These are phyloP conservation scores for Priceomyces carsonii DNA, from an alignment of 805 yeast genomes.

Conservation along the genomic window DNA sequence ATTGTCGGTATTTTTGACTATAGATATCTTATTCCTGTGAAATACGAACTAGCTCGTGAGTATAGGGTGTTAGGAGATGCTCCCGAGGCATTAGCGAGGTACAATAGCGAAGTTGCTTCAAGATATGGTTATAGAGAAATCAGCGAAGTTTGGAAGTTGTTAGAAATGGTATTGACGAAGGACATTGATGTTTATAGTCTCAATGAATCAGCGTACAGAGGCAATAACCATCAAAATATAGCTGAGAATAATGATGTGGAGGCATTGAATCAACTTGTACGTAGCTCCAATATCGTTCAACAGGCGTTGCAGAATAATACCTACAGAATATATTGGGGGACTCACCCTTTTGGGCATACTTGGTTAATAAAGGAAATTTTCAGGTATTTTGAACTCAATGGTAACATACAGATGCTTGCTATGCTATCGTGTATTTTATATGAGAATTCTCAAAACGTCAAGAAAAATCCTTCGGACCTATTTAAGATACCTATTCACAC, in stretches of 20 bases:
- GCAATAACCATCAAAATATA: neutral
- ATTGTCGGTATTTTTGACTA: constrained; percentile 67
- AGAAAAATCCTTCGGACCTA: constrained; percentile 16
- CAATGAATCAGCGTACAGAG: neutral
- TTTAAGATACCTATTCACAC: constrained; percentile 47
- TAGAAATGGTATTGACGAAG: constrained; percentile 48
- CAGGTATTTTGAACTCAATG: constrained; percentile 58
- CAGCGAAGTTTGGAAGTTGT: constrained; percentile 73
- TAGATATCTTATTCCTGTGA: constrained; percentile 70
- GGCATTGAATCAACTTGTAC: constrained; percentile 9
- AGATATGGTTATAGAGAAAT: constrained; percentile 61
- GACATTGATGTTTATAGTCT: constrained; percentile 29
- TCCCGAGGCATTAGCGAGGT: constrained; percentile 63
- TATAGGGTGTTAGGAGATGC: constrained; percentile 63
- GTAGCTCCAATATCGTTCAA: constrained; percentile 10
- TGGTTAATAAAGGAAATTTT: constrained; percentile 67
- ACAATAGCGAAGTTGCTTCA: constrained; percentile 72
- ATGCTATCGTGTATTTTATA: constrained; percentile 76
- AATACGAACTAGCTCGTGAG: constrained; percentile 66
- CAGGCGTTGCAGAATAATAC: constrained; percentile 8
- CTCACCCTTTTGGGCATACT: constrained; percentile 71
- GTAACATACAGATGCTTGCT: constrained; percentile 86
- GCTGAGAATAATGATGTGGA: constrained; percentile 6
- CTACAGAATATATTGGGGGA: constrained; percentile 66
- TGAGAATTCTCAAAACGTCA: constrained; percentile 36